Evolutionary conservation across 1,284 basidiomycete genomes (phyloP), one percentile per base, ranked within the genome.

Genomic region (Apiotrichum gamsii): DNA sequence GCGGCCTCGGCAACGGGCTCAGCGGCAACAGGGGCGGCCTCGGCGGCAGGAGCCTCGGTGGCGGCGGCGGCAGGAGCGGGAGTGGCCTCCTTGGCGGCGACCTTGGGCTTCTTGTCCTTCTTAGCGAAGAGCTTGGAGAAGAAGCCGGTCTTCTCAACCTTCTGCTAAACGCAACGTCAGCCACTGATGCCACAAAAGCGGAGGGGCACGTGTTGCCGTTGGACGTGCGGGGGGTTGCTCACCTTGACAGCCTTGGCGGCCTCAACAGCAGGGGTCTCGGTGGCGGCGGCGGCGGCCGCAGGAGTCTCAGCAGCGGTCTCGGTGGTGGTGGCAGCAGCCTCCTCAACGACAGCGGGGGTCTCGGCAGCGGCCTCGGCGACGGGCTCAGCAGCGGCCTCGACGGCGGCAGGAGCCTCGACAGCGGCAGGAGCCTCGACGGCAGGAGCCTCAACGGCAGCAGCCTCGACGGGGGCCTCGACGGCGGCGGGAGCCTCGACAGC

Each of bases 161-260:
- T 52, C 20, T 40, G 45, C 43, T 52, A 43, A 15, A 9, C 16
- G 9, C 18, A 18, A 28, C 4, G 39, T 42, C 28, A 45, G 31
- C 36, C n/a, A n/a, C n/a, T 16, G 18, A 32, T 44, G 39, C 34
- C 32, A 33, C 11, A 14, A 21, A 2, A 20, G 25, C 25, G 11
- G 25, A 28, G 8, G n/a, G n/a, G 8, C 25, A 2, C 8, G 15
- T 8, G 11, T 16, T n/a, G 15, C 20, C 9, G 45, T 60, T 47
- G 18, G 63, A 46, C 47, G 25, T 24, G 10, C 5, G 16, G 31
- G 15, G 16, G 6, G 23, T 29, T 41, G 21, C 33, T 31, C 11
- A 60, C 50, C 51, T 67, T 63, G 44, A 60, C 61, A 42, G 64
- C 61, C 44, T 59, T 59, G 40, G 47, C 8, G 25, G 25, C 25